These are phyloP conservation scores for Pseudoperonospora humuli DNA, from an alignment of 352 stramenopile genomes.

Conservation along the genomic window DNA sequence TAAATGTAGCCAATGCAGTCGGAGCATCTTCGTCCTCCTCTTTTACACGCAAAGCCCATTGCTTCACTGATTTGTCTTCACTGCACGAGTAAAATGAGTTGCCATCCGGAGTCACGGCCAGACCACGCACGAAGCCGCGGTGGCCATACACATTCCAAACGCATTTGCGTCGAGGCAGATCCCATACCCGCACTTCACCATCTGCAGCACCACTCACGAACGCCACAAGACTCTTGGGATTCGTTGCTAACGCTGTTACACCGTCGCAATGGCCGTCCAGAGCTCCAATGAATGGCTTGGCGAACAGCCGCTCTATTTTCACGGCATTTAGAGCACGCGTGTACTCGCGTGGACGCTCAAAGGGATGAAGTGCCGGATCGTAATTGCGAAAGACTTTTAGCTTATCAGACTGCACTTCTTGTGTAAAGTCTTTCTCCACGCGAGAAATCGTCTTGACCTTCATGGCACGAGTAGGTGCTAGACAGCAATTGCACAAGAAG, in stretches of 20 bases:
- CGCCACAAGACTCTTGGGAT: constrained; percentile 83
- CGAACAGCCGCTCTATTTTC: constrained; percentile 99
- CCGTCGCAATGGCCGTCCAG: constrained; percentile 96
- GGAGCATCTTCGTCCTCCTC: constrained; percentile 70
- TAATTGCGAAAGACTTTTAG: constrained; percentile 96
- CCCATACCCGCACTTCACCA: constrained; percentile 95
- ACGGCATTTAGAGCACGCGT: constrained; percentile 94
- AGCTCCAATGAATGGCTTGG: constrained; percentile 96
- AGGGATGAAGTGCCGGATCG: constrained; percentile 92
- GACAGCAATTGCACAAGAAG: neutral
- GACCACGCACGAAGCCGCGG: constrained; percentile 88
- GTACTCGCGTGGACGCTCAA: constrained; percentile 92
- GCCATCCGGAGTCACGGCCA: constrained; percentile 77
- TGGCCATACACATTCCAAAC: constrained; percentile 93
- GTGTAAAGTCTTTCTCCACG: constrained; percentile 90
- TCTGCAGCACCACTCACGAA: constrained; percentile 87
- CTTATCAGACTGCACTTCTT: constrained; percentile 90
- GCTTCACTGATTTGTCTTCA: constrained; percentile 94
- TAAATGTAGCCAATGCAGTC: constrained; percentile 60
- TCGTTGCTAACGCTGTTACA: constrained; percentile 90
- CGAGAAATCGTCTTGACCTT: constrained; percentile 99
- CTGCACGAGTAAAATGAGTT: constrained; percentile 90
- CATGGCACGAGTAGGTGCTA: constrained; percentile 79
- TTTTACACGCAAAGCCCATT: constrained; percentile 75
- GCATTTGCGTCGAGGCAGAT: constrained; percentile 90